Conservation (phyloP, 805 yeast species). For the Lipomyces sp. region DNA sequence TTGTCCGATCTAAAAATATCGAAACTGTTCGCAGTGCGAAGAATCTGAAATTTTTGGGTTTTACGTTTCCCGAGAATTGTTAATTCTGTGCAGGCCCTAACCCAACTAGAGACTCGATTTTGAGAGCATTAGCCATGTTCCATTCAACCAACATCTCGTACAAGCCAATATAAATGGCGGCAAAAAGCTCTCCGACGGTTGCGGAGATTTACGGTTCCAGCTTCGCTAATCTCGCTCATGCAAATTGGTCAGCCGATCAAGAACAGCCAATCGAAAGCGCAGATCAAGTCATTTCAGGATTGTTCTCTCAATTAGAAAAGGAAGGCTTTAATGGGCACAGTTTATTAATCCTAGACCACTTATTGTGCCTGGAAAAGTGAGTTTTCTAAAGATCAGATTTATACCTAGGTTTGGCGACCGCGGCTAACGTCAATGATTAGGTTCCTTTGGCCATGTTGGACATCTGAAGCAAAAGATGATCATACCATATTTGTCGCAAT, state of each 20-base stretch:
- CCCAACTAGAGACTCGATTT: too few species aligned
- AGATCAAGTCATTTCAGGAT: conserved; percentile 8
- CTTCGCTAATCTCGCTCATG: conserved; percentile 15
- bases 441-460: conserved; percentile 51
- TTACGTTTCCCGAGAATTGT: background rate
- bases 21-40: background rate
- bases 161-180: background rate
- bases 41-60: background rate
- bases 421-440: conserved; percentile 8
- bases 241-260: conserved; percentile 19
- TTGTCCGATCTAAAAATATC: background rate
- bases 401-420: conserved; percentile 4
- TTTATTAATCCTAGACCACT: conserved; percentile 25
- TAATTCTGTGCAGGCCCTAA: too few species aligned
- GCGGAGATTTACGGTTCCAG: conserved; percentile 17
- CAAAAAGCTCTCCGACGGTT: conserved; percentile 7
- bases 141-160: background rate
- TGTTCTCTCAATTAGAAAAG: conserved; percentile 16
- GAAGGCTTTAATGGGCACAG: conserved; percentile 5
- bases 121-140: too few species aligned
- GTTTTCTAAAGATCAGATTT: conserved; percentile 37
- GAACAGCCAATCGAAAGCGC: conserved; percentile 16
- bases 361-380: conserved; percentile 35
- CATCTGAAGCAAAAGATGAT: conserved; percentile 49
- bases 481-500: conserved; percentile 50